Conservation (phyloP, 2,329 filamentous ascomycete species). For the Escovopsis sp. region DNA sequence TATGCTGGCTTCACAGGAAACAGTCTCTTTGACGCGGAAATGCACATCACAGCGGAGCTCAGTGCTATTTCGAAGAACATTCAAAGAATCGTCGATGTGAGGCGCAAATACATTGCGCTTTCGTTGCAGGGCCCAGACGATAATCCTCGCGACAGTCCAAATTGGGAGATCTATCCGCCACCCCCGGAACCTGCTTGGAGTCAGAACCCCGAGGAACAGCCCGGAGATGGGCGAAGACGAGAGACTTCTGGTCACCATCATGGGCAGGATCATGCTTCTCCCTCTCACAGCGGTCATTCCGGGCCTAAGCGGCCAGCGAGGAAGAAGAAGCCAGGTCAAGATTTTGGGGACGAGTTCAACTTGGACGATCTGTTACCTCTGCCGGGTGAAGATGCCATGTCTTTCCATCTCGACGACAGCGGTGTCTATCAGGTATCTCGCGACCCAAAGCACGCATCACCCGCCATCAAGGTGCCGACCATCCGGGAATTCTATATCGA, state of each 20-base stretch:
- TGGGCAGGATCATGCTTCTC: neutral
- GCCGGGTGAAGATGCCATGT: slow-evolving; percentile 55
- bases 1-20: slow-evolving; percentile 42
- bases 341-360: slow-evolving; percentile 75
- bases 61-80: slow-evolving; percentile 80
- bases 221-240: neutral
- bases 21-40: slow-evolving; percentile 57
- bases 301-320: slow-evolving; percentile 34
- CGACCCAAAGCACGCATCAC: slow-evolving; percentile 45
- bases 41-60: slow-evolving; percentile 71
- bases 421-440: slow-evolving; percentile 92
- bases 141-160: slow-evolving; percentile 73
- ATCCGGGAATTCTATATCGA: slow-evolving; percentile 94
- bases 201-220: slow-evolving; percentile 13
- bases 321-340: slow-evolving; percentile 69
- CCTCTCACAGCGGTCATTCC: slow-evolving; percentile 9
- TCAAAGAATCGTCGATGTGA: slow-evolving; percentile 72
- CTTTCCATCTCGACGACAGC: slow-evolving; percentile 64
- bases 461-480: slow-evolving; percentile 74
- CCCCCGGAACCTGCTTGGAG: slow-evolving; percentile 83
- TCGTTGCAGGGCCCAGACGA: slow-evolving; percentile 71
- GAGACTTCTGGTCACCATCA: neutral
- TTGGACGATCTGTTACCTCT: slow-evolving; percentile 64
- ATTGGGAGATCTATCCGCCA: slow-evolving; percentile 81
- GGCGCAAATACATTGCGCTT: slow-evolving; percentile 75